Base-by-base conservation (phyloP, 192 early-diverging fungal genomes). In the Backusella sp. region DNA sequence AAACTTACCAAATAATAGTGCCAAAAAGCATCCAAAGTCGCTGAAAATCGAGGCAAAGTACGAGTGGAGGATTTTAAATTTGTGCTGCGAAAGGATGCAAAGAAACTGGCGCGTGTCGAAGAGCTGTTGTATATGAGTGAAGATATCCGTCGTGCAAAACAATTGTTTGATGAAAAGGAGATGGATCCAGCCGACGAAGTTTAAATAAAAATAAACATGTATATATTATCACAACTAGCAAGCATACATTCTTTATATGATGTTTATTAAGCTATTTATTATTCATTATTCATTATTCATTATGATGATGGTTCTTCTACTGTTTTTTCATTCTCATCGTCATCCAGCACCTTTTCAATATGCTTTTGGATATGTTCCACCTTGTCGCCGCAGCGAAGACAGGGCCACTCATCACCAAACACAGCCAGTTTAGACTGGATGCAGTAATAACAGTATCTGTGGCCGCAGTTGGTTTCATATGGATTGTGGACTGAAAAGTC, bases 371-470 rank as follows among this genome's bases (percentile, higher is more conserved):
- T 93, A 12, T 73, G 72, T 14, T 85, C 84, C 5, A 97, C 86
- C 37, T 84, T 84, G 39, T 85, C 77, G 23, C 94, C 94, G 79
- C 96, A 96, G 15, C 94, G 87, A 83, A 93, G 81, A 78, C 95
- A 96, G 44, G 85, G 74, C 86, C 91, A 96, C 42, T 91, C 90
- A 39, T 83, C 83, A 36, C 88, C 92, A 73, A 92, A 91, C 19
- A 92, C 83, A 73, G 92, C 86, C 83, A 93, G 86, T 78, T 89
- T 88, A 59, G 83, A 93, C 83, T 89, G 90, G 49, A 98, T 85
- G 78, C 97, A 98, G 73, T 95, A 94, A 75, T 98, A 98, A 82
- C 97, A 98, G 78, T 91, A 98, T 0, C 86, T 56, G 67, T 98
- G 96, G 0, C 92, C 93, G 77, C 97, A 98, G 69, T 91, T 88